These are phyloP conservation scores for Plasmodium adleri DNA, from an alignment of 169 alveolate species.

Conservation along the genomic window DNA sequence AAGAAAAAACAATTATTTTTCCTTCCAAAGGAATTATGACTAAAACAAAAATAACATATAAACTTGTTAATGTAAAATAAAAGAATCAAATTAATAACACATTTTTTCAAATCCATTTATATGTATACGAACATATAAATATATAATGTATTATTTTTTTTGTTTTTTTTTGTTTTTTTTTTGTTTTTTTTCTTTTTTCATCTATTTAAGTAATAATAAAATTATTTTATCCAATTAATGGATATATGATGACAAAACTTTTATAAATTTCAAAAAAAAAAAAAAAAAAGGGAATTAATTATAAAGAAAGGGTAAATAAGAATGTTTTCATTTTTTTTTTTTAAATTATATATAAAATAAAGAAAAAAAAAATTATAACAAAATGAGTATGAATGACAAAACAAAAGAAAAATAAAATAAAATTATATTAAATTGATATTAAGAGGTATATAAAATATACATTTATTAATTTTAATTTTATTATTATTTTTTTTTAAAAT, in stretches of 20 bases:
- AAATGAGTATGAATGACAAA: no score
- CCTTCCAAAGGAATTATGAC: background rate
- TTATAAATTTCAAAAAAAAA: no score
- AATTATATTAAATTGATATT: no score
- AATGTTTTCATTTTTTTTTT: no score
- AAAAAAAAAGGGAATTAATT: no score
- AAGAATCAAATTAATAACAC: constrained; percentile 25
- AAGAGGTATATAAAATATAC: no score
- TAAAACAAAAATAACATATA: constrained; percentile 35
- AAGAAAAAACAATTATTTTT: background rate
- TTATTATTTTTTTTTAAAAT: background rate
- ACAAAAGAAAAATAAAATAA: no score
- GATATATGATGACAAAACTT: no score
- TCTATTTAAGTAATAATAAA: background rate
- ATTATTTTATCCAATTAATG: background rate
- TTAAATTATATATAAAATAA: no score
- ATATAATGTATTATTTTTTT: background rate
- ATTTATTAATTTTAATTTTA: no score
- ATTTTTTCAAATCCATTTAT: constrained; percentile 67
- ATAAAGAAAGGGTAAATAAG: no score
- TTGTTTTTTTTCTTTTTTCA: background rate
- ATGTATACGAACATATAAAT: background rate
- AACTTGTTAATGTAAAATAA: constrained; percentile 12
- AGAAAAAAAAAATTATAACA: no score
- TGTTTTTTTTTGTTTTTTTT: background rate